Evolutionary conservation across 2,329 filamentous ascomycete species (phyloP), one percentile per base, ranked within the genome.

Genomic region (Xylariaceae sp.): DNA sequence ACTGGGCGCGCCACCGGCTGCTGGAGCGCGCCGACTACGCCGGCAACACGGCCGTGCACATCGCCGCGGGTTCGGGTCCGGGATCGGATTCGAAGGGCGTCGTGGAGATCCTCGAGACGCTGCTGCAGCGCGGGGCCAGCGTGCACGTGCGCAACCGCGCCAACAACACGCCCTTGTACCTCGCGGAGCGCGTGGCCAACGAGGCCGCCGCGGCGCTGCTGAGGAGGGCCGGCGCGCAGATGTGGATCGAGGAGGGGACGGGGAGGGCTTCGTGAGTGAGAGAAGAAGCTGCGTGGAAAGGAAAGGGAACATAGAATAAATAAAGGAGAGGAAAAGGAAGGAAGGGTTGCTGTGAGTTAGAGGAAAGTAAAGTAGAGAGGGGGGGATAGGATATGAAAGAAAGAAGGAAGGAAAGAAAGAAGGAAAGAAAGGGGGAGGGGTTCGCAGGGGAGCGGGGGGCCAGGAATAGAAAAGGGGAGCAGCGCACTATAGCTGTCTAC

Each of bases 21-120:
- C 68, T 92, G 28, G 84, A 84, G 51, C 78, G 80, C 42, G 73
- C 75, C 19, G 85, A 92, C 60, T 90, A 90, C 54, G 83, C 82
- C 14, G 84, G 85, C 29, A 92, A 90, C 60, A 90, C 85, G 17
- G 69, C 68, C 4, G 59, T 75, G 23, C 74, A 77, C 49, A 65
- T 77, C 3, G 74, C 73, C 2, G 70, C 73, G 19, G 67, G 76
- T 16, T n/a, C 12, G 5, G 65, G 68, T 2, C n/a, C n/a, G n/a
- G n/a, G n/a, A n/a, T n/a, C n/a, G n/a, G n/a, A n/a, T n/a, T n/a
- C n/a, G n/a, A n/a, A n/a, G n/a, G 46, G 73, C 13, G 64, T 70
- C 37, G 58, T 63, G 1, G 63, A 64, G n/a, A 67, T 83, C 19
- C 59, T 82, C 46, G 60, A 67, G 16, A 72, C 77, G 49, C 59